Percentiles rank a stretch among this genome's conserved stretches.
Conservation (phyloP, 1,284 basidiomycete species). For the Heterobasidion occidentale region DNA sequence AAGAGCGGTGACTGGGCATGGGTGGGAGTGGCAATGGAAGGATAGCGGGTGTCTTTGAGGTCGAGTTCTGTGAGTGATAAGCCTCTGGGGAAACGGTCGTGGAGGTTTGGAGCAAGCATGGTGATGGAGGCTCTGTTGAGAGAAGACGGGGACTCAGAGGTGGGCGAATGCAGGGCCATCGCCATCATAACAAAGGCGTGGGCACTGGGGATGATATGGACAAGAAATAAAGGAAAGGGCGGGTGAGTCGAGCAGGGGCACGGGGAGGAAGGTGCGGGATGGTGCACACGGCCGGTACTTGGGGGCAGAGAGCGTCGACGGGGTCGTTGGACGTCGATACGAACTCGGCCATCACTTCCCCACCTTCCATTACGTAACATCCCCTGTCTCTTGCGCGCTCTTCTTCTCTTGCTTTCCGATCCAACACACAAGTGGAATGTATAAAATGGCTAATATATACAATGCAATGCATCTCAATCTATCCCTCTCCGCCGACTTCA, state of each 20-base stretch:
- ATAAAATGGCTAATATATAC: not conserved
- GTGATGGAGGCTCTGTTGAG: constrained; percentile 6
- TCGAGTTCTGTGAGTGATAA: constrained; percentile 51
- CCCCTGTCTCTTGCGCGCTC: no score
- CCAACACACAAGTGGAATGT: not conserved
- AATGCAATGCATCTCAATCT: not conserved
- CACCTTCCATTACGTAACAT: no score
- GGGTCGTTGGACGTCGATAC: no score
- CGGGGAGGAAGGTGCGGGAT: no score
- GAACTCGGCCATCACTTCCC: no score
- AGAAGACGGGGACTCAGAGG: not conserved
- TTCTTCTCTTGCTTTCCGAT: no score
- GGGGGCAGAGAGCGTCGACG: no score
- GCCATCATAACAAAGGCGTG: constrained; percentile 1
- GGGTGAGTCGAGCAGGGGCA: not conserved
- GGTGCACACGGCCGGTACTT: no score
- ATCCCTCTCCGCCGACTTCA: not conserved
- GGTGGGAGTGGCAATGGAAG: constrained; percentile 23
- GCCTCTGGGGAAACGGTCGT: constrained; percentile 38
- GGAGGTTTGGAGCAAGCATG: constrained; percentile 15
- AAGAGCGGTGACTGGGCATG: not conserved
- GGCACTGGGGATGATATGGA: not conserved
- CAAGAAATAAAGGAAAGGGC: constrained; percentile 1
- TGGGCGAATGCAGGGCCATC: not conserved
- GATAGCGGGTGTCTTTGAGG: constrained; percentile 55